Conservation (phyloP, 2,329 filamentous ascomycete genomes). For the Daldinia eschscholtzii region DNA sequence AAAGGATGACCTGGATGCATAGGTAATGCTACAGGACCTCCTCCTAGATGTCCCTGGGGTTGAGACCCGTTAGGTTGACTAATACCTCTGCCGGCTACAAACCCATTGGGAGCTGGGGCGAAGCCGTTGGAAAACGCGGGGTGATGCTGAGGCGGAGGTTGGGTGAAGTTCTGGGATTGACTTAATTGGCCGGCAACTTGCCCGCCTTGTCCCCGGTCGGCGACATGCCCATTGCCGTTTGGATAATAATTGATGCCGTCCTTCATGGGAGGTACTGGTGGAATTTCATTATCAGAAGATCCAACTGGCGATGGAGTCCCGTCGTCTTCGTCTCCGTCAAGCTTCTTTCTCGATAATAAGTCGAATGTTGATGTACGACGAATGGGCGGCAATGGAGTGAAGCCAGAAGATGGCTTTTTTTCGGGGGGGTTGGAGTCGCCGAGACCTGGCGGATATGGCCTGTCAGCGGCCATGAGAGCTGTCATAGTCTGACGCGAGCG, state of each 20-base stretch:
- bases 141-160: slow-evolving; percentile 37
- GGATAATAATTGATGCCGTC: slow-evolving; percentile 44
- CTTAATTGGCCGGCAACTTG: slow-evolving; percentile 39
- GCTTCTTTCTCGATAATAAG: slow-evolving; percentile 55
- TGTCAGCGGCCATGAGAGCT: slow-evolving; percentile 45
- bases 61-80: slow-evolving; percentile 41
- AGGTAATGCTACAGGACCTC: slow-evolving; percentile 38
- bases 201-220: slow-evolving; percentile 23
- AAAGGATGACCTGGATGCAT: slow-evolving; percentile 46
- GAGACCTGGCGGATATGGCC: slow-evolving; percentile 38
- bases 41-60: slow-evolving; percentile 42
- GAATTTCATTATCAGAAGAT: slow-evolving; percentile 44
- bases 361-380: slow-evolving; percentile 70
- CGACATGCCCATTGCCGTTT: slow-evolving; percentile 48
- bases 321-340: slow-evolving; percentile 54
- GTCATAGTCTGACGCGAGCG: slow-evolving; percentile 47
- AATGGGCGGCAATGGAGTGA: slow-evolving; percentile 70
- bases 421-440: slow-evolving; percentile 39
- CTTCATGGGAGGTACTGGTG: slow-evolving; percentile 43
- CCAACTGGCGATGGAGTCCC: slow-evolving; percentile 45
- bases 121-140: slow-evolving; percentile 23
- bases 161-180: slow-evolving; percentile 42
- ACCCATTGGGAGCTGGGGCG: slow-evolving; percentile 39
- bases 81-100: slow-evolving; percentile 30
- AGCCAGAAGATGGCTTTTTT: slow-evolving; percentile 58